These are phyloP conservation scores for Cornus kousa DNA, from an alignment of 148 eudicot genomes.

Conservation along the genomic window DNA sequence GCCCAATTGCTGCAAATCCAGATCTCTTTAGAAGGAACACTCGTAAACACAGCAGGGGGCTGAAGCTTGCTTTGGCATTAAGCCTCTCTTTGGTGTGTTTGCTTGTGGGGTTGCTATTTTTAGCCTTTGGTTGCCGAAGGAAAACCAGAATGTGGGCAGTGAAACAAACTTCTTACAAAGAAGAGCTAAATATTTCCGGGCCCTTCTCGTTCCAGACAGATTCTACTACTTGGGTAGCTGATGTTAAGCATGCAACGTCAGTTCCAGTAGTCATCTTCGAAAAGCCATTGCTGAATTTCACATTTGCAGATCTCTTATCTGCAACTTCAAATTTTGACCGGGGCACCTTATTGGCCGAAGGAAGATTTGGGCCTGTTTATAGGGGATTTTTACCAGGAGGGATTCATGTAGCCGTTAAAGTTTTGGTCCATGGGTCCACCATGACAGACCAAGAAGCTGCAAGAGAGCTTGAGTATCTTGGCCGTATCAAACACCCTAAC, in stretches of 20 bases:
- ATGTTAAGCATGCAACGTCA: slow-evolving; percentile 56
- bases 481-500: slow-evolving; percentile 59
- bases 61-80: slow-evolving; percentile 50
- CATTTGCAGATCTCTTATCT: slow-evolving; percentile 58
- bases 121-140: slow-evolving; percentile 50
- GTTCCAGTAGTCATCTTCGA: slow-evolving; percentile 61
- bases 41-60: slow-evolving; percentile 34
- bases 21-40: slow-evolving; percentile 38
- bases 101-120: slow-evolving; percentile 43
- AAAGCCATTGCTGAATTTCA: slow-evolving; percentile 62
- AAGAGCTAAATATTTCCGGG: slow-evolving; percentile 49
- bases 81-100: slow-evolving; percentile 38
- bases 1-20: slow-evolving; percentile 65
- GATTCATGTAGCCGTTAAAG: slow-evolving; percentile 60
- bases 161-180: slow-evolving; percentile 40
- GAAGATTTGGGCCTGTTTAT: slow-evolving; percentile 71
- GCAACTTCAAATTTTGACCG: slow-evolving; percentile 65
- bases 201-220: slow-evolving; percentile 68
- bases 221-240: slow-evolving; percentile 72
- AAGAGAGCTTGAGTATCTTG: slow-evolving; percentile 53
- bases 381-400: slow-evolving; percentile 50
- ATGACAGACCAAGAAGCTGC: slow-evolving; percentile 68
- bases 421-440: slow-evolving; percentile 54
- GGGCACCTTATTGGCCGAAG: slow-evolving; percentile 58
- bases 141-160: slow-evolving; percentile 48